A percentile compares a stretch with the other conserved stretches of the same genome.
Evolutionary conservation across 116 monocot genomes (phyloP).

Genomic region (Zostera marina): DNA sequence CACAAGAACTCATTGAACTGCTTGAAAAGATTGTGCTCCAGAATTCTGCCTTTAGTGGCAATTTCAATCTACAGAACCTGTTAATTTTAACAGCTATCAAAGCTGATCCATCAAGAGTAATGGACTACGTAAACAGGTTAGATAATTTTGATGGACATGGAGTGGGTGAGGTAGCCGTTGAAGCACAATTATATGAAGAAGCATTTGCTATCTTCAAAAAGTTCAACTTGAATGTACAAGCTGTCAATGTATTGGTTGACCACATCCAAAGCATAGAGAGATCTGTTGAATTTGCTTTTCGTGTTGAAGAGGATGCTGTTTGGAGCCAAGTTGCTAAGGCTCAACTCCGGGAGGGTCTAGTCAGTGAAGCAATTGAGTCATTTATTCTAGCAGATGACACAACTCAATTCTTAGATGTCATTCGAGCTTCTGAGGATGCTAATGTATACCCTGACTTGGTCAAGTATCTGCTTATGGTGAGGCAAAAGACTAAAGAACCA

Average conservation of each 20-base stretch:
- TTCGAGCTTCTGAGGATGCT: slow-evolving; percentile 74
- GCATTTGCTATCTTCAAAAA: slow-evolving; percentile 97
- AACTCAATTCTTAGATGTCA: slow-evolving; percentile 84
- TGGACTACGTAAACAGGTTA: slow-evolving; percentile 91
- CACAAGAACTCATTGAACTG: slow-evolving; percentile 92
- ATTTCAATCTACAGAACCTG: slow-evolving; percentile 93
- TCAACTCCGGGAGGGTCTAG: slow-evolving; percentile 77
- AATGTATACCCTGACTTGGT: slow-evolving; percentile 93
- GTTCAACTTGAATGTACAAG: slow-evolving; percentile 95
- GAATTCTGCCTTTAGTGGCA: slow-evolving; percentile 96
- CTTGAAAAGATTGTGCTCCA: slow-evolving; percentile 98
- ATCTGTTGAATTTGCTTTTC: slow-evolving; percentile 86
- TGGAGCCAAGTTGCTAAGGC: slow-evolving; percentile 98
- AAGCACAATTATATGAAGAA: slow-evolving; percentile 89
- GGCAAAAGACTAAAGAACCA: slow-evolving; percentile 77
- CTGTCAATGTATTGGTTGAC: slow-evolving; percentile 85
- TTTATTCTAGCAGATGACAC: slow-evolving; percentile 97
- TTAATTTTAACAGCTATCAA: slow-evolving; percentile 94
- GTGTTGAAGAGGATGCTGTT: slow-evolving; percentile 95
- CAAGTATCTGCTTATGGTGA: slow-evolving; percentile 85
- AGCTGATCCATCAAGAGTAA: slow-evolving; percentile 91
- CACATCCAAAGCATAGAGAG: slow-evolving; percentile 82
- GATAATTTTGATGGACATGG: slow-evolving; percentile 98
- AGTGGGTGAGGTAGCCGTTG: slow-evolving; percentile 94
- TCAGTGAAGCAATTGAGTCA: slow-evolving; percentile 92